These are phyloP conservation scores for Beauveria sp. DNA, from an alignment of 2,329 filamentous ascomycete species.

Conservation along the genomic window DNA sequence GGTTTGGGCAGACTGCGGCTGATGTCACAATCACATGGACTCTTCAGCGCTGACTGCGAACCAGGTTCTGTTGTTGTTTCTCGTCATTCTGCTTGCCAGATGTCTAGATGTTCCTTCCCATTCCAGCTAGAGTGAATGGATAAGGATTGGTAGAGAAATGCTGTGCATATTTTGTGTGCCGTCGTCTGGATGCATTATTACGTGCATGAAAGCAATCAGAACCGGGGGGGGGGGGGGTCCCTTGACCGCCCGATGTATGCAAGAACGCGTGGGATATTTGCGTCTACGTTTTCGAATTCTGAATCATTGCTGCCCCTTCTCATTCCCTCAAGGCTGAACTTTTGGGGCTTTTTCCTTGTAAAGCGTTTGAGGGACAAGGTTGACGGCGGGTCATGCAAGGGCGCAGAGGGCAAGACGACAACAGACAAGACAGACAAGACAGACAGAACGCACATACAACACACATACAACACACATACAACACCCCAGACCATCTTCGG, in stretches of 20 bases:
- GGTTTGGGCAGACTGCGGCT: background rate
- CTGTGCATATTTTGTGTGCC: background rate
- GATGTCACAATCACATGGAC: constrained; percentile 3
- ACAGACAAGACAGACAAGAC: no score
- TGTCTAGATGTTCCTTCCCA: background rate
- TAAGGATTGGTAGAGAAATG: no score
- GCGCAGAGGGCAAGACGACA: no score
- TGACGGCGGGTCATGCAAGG: no score
- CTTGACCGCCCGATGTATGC: constrained; percentile 1
- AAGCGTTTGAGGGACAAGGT: background rate
- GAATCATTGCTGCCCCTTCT: background rate
- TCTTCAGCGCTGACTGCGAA: background rate
- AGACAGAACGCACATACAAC: no score
- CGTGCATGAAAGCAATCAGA: background rate
- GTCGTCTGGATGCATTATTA: background rate
- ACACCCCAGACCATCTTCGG: background rate
- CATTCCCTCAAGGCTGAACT: background rate
- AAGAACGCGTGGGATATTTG: background rate
- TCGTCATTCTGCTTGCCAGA: background rate
- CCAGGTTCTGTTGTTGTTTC: background rate
- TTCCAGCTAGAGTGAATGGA: no score
- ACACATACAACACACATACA: no score
- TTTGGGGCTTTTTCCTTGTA: no score
- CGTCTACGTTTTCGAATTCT: background rate
- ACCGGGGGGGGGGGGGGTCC: background rate